phyloP scores from a whole-genome alignment of 441 rosid species.

The Aquilaria agallochum region DNA sequence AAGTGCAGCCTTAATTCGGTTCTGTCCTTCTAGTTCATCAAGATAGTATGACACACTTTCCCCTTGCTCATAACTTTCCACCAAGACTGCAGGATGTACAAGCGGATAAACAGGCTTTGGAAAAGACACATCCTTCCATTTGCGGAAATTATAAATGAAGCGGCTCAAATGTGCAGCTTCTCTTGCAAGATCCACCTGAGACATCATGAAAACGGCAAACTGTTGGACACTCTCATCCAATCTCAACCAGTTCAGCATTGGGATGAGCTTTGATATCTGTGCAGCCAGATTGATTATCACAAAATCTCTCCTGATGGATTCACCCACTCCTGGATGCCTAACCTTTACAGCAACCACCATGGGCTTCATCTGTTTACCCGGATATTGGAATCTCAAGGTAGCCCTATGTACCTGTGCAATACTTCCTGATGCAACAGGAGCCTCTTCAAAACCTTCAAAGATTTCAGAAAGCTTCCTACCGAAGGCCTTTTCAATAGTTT shows the following conservation, averaged over 20 bases:
- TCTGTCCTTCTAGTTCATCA: constrained; percentile 73
- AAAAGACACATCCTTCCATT: constrained; percentile 93
- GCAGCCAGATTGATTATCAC: constrained; percentile 71
- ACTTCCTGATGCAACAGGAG: constrained; percentile 91
- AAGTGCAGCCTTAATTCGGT: constrained; percentile 64
- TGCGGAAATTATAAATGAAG: constrained; percentile 81
- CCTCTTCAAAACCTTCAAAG: constrained; percentile 83
- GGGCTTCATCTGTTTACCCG: constrained; percentile 71
- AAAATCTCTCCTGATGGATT: constrained; percentile 90
- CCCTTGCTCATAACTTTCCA: constrained; percentile 91
- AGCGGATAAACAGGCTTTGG: constrained; percentile 97
- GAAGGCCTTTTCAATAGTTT: constrained; percentile 81
- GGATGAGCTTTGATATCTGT: constrained; percentile 62
- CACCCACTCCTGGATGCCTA: constrained; percentile 97
- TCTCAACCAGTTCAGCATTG: constrained; percentile 85
- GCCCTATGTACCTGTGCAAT: constrained; percentile 97
- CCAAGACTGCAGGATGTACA: constrained; percentile 96
- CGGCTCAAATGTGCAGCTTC: constrained; percentile 96
- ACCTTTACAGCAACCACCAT: constrained; percentile 89
- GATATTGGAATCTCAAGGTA: constrained; percentile 68
- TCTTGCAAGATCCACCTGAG: constrained; percentile 97
- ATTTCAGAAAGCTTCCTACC: constrained; percentile 82
- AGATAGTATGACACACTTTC: constrained; percentile 79
- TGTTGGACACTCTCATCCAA: constrained; percentile 93
- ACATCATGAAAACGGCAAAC: constrained; percentile 94